Evolutionary conservation across 805 yeast genomes (phyloP), one percentile per base, ranked within the genome.

Genomic region (Yamadazyma sp.): DNA sequence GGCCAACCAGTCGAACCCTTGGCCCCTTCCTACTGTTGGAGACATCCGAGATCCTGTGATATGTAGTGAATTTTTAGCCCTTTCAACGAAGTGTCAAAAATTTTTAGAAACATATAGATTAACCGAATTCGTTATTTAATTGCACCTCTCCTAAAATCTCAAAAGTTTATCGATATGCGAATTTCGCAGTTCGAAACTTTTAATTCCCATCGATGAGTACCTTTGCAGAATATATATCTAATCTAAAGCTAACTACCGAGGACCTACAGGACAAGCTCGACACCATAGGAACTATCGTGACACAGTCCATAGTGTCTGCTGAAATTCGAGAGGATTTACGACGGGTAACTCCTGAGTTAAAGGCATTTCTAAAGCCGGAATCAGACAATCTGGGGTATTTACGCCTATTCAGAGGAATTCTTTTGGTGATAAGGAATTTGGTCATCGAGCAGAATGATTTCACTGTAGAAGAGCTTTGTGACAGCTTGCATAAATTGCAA

Each of bases 371-470:
- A 4, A n/a, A 4, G 3, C 41, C 37, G 3, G 22, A 13, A 9
- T 28, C 28, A 15, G 31, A 38, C 22, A 45, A 45, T 10, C 15
- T 39, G 4, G 27, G 24, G 6, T 31, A 45, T 17, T 18, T 58
- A 5, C 56, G 82, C 28, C 44, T 69, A 3, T 38, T 71, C 3
- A 59, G 82, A 47, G 84, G 80, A 1, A 46, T 68, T 1, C 38
- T 76, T 1, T 44, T 79, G n/a, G 38, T 78, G n/a, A 55, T 68
- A 19, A 56, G 84, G 42, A 78, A 77, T 46, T 45, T 75, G 16
- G 62, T 70, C 1, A 64, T 62, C 4, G 44, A 45, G 24, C 16
- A 11, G 4, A 35, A 40, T 19, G 40, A 44, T n/a, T n/a, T 44
- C 17, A 29, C 34, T 14, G 9, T 45, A 5, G 19, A 34, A 7